Conservation (phyloP, 2,329 filamentous ascomycete genomes). For the Colletotrichum costaricense region DNA sequence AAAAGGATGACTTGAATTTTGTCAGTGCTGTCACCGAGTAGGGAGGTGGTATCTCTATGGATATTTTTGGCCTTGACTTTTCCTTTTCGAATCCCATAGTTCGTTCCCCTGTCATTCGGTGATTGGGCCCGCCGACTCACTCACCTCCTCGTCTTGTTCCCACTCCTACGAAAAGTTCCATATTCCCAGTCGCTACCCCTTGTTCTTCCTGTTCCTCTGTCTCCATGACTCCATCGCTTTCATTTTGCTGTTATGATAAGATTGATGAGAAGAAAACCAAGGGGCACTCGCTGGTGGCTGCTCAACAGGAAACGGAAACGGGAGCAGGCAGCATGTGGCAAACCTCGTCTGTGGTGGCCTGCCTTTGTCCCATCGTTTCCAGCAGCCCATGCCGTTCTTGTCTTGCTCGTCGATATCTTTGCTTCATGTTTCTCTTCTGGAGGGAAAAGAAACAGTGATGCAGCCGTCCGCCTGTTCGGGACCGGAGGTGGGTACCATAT, state of each 20-base stretch:
- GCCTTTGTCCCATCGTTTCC: constrained; percentile 33
- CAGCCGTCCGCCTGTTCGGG: background rate
- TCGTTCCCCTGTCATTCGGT: background rate
- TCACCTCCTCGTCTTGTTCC: constrained; percentile 6
- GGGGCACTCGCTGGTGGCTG: background rate
- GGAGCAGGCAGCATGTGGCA: constrained; percentile 24
- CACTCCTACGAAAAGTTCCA: constrained; percentile 1
- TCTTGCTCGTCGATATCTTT: constrained; percentile 15
- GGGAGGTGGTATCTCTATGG: constrained; percentile 21
- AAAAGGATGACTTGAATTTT: background rate
- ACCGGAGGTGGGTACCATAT: background rate
- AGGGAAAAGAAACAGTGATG: constrained; percentile 19
- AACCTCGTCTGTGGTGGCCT: background rate
- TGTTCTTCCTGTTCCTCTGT: constrained; percentile 29
- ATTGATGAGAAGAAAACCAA: constrained; percentile 7
- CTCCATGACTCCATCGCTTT: constrained; percentile 23
- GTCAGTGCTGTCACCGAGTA: background rate
- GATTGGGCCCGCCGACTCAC: background rate
- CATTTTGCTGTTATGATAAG: background rate
- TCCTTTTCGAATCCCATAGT: background rate
- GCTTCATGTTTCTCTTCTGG: constrained; percentile 16
- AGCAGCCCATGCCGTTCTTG: constrained; percentile 2
- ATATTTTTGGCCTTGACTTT: constrained; percentile 16
- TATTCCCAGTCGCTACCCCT: background rate
- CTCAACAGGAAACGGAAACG: constrained; percentile 23